Base-by-base conservation (phyloP, 75 land plant species). In the Cupressus sempervirens region DNA sequence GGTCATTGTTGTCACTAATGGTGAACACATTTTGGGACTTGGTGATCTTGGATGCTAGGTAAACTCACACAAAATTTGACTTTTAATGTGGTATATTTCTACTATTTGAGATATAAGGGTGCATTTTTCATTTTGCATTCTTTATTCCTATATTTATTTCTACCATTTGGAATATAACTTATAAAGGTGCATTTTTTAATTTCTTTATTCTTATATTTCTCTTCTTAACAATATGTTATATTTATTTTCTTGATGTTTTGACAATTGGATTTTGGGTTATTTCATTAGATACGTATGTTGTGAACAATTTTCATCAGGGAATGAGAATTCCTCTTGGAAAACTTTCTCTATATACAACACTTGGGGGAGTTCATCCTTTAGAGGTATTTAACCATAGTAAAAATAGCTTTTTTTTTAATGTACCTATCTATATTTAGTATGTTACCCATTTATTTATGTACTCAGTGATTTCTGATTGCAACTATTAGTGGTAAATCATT, bases 321-420 rank as follows among this genome's bases (percentile, higher is more conserved):
- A 90, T 90, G 91, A 90, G 90, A 26, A 90, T 90, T 79, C 90
- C 91, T 50, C 84, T 90, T 84, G 90, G 91, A 81, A 90, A 89
- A 83, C 88, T 90, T 20, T 84, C 86, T n/a, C 81, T 90, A 13
- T 90, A 90, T 77, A 90, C 88, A 58, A 86, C 91, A 32, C 88
- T 90, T 20, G 91, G 91, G 82, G 91, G 91, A 58, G 53, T 89
- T 52, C 88, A 90, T 23, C 91, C 91, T 54, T 89, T 90, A 58
- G 62, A 79, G 88, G 90, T 90, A 90, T 43, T 77, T 13, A 43
- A 13, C 80, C n/a, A 4, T 77, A 73, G 85, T 35, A 16, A 50
- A 7, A 6, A 80, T 85, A 35, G 23, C 18, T 16, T 18, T 18
- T 82, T 16, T 40, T 38, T 23, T 43, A 35, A 53, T 38, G 20